Evolutionary conservation across 108 stramenopile genomes (phyloP).

Genomic region (Ochromonas danica): DNA sequence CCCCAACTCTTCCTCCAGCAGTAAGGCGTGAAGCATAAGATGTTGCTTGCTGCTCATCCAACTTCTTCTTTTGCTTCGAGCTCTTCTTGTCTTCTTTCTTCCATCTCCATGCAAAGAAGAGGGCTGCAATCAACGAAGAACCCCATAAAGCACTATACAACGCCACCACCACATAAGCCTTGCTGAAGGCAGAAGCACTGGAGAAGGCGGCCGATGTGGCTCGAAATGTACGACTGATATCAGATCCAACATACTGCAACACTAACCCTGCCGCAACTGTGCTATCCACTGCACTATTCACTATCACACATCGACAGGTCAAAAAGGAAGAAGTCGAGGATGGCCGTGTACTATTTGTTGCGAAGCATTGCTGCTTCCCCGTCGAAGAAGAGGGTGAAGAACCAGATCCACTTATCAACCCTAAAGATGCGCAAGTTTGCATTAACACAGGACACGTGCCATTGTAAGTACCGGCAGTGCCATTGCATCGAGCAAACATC

Average conservation of each 20-base stretch:
- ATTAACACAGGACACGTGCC: not conserved
- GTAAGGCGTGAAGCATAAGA: constrained; percentile 15
- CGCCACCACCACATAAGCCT: too few species aligned
- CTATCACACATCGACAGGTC: constrained; percentile 11
- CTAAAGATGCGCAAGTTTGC: not conserved
- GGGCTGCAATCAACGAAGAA: constrained; percentile 5
- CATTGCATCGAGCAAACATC: not conserved
- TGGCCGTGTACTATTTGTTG: constrained; percentile 5
- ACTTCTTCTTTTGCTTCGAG: constrained; percentile 16
- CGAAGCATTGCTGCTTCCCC: constrained; percentile 1
- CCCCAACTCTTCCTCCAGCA: constrained; percentile 13
- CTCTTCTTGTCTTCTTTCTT: constrained; percentile 16
- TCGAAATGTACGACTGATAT: constrained; percentile 9
- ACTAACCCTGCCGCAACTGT: constrained; percentile 13
- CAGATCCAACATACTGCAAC: too few species aligned
- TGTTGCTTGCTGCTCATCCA: constrained; percentile 9
- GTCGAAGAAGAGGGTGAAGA: constrained; percentile 6
- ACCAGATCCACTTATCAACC: constrained; percentile 5
- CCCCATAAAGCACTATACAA: constrained; percentile 15
- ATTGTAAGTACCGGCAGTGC: not conserved
- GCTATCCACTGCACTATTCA: constrained; percentile 7
- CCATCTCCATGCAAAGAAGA: constrained; percentile 9
- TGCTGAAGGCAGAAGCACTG: constrained; percentile 9
- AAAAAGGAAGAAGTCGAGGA: not conserved
- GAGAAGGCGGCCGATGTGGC: constrained; percentile 4